Evolutionary conservation across 805 yeast genomes (phyloP).

Genomic region (Candida patagonica): DNA sequence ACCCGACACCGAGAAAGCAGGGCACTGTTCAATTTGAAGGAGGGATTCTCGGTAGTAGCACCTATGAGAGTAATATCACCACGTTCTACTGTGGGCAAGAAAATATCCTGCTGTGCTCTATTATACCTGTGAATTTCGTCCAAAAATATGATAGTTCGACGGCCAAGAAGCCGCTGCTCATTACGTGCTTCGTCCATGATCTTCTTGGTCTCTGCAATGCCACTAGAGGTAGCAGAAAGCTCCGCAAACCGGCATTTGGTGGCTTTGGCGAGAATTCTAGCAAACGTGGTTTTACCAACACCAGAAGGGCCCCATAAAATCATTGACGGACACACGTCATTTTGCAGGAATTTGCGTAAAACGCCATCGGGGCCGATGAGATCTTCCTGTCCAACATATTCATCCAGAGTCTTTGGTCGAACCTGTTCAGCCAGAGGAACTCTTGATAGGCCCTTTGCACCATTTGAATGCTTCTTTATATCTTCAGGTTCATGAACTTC

Average conservation of each 20-base stretch:
- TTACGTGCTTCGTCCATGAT: conserved; percentile 44
- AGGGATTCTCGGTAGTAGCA: conserved; percentile 96
- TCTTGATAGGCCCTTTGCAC: conserved; percentile 2
- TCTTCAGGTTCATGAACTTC: not conserved
- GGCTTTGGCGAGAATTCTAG: conserved; percentile 50
- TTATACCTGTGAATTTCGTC: conserved; percentile 91
- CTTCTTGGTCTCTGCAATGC: conserved; percentile 55
- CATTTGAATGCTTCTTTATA: not conserved
- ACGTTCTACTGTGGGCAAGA: conserved; percentile 73
- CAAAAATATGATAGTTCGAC: conserved; percentile 65
- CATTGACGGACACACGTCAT: conserved; percentile 57
- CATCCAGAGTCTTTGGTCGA: conserved; percentile 64
- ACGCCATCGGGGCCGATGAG: conserved; percentile 57
- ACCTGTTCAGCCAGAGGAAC: conserved; percentile 66
- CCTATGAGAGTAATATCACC: conserved; percentile 81
- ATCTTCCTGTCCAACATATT: conserved; percentile 81
- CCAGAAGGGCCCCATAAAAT: conserved; percentile 96
- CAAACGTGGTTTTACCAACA: conserved; percentile 85
- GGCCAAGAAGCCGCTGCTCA: conserved; percentile 38
- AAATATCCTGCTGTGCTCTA: conserved; percentile 78
- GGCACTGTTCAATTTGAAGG: conserved; percentile 72
- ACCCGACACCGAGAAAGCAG: conserved; percentile 76
- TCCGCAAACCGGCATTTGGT: conserved; percentile 52
- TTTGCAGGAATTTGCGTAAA: conserved; percentile 52
- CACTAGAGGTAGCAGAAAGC: conserved; percentile 73